Percentiles rank a stretch among this genome's conserved stretches.
These are phyloP conservation scores for Butyriboletus appendiculatus DNA, from an alignment of 1,284 basidiomycete genomes.

Conservation along the genomic window DNA sequence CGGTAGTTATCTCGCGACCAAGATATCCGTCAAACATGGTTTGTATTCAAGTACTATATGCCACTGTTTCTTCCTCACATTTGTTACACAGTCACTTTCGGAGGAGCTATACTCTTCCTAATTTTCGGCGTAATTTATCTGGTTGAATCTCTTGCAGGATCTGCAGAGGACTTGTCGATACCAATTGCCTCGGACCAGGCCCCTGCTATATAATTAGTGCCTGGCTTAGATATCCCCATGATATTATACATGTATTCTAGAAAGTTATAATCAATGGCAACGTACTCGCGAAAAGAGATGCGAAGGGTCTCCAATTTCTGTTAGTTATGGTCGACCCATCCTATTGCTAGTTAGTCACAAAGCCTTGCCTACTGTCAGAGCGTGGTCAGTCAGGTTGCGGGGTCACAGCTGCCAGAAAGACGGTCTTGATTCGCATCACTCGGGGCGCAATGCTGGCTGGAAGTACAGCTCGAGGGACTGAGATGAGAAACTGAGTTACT, in stretches of 20 bases:
- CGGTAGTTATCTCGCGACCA: slow-evolving; percentile 89
- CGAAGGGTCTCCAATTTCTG: not conserved
- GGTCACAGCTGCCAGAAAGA: not conserved
- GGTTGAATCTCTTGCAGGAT: slow-evolving; percentile 38
- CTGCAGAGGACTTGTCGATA: slow-evolving; percentile 21
- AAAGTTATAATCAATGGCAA: not conserved
- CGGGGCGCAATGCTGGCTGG: too few relatives aligned
- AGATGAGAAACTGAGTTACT: too few relatives aligned
- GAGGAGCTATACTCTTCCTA: slow-evolving; percentile 63
- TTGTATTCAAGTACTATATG: slow-evolving; percentile 33
- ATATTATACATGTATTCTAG: slow-evolving; percentile 1
- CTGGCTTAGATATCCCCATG: slow-evolving; percentile 35
- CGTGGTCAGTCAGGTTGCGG: too few relatives aligned
- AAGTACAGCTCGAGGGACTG: too few relatives aligned
- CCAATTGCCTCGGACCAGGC: slow-evolving; percentile 5
- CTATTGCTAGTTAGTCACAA: too few relatives aligned
- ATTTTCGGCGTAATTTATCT: slow-evolving; percentile 59
- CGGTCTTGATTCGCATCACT: not conserved
- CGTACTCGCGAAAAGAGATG: not conserved
- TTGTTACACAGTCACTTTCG: slow-evolving; percentile 34
- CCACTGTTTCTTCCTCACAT: not conserved
- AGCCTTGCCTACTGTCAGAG: too few relatives aligned
- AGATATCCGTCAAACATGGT: slow-evolving; percentile 96
- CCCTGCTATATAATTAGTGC: slow-evolving; percentile 39
- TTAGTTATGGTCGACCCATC: too few relatives aligned